Evolutionary conservation across 257 asterid genomes (phyloP), one percentile per base, ranked within the genome.

Genomic region (Solanum commersonii): DNA sequence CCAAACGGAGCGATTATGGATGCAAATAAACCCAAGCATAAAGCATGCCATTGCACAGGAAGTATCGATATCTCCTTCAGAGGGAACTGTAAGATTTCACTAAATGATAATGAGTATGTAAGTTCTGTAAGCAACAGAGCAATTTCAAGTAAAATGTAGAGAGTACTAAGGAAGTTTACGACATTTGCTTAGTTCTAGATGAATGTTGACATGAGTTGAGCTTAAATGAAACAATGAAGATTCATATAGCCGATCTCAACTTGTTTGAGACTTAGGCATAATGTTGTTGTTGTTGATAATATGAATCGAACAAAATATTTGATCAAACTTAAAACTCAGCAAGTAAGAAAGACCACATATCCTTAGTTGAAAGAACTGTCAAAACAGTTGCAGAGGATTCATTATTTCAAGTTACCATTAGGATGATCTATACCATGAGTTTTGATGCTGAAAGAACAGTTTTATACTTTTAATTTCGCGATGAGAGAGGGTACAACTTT

Each of bases 1-100:
- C 99, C 99, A 88, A 97, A 97, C 71, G 99, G 99, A 88, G 99
- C 99, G 76, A 97, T 96, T 70, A 97, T 94, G 23, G 99, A 96
- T 46, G 99, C 96, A 92, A 97, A 97, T 73, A 96, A 93, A 63
- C 98, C 98, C 85, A 96, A 92, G 63, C 91, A 89, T 86, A 95
- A 27, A n/a, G 98, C 96, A 91, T 95, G 98, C 98, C 95, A 95
- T 90, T 96, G 98, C 29, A 96, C 98, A 12, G 98, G 97, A 77
- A 92, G 83, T 88, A 94, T 84, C 8, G 92, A 89, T 81, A 95
- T 81, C 91, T 93, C 95, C 90, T 88, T 92, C 94, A 95, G 93
- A 22, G 97, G 95, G 59, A 95, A 92, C 98, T 95, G 94, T 46
- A 81, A 81, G 68, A 81, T 27, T 81, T 46, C 85, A 81, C 68